Percentiles rank a stretch among this genome's conserved stretches.
phyloP scores from a whole-genome alignment of 1,139 yeast species.

The Saccharomyces hybrid region DNA sequence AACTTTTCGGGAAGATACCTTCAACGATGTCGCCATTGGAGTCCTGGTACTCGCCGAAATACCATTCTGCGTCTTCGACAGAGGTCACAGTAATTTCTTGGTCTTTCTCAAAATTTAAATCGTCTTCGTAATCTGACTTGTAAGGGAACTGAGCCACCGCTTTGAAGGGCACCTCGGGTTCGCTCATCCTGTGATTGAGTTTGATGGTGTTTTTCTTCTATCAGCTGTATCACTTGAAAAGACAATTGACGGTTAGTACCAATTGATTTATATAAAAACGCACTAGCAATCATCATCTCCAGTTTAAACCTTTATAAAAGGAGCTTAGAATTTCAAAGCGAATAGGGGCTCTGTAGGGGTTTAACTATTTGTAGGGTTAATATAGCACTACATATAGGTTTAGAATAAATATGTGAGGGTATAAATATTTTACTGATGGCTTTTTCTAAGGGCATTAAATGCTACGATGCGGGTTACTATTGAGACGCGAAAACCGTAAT shows the following conservation, averaged over 20 bases:
- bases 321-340: too few species aligned
- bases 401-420: background rate
- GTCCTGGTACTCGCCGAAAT: conserved; percentile 54
- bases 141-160: conserved; percentile 68
- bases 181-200: conserved; percentile 11
- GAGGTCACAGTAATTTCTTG: conserved; percentile 65
- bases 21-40: conserved; percentile 33
- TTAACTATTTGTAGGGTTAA: too few species aligned
- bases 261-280: background rate
- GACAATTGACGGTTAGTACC: background rate
- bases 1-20: conserved; percentile 86
- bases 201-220: background rate
- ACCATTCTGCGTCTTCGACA: conserved; percentile 90
- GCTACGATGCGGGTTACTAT: background rate
- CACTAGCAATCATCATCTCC: too few species aligned
- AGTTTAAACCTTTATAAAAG: too few species aligned
- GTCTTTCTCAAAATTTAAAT: conserved; percentile 60
- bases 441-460: background rate
- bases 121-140: conserved; percentile 76
- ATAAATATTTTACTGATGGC: background rate
- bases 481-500: background rate
- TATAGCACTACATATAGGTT: too few species aligned
- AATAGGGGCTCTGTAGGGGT: too few species aligned
- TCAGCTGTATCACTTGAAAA: background rate
- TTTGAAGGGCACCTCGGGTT: conserved; percentile 45